Base-by-base conservation (phyloP, 192 early-diverging fungal genomes). In the Rhizophagus sp. region DNA sequence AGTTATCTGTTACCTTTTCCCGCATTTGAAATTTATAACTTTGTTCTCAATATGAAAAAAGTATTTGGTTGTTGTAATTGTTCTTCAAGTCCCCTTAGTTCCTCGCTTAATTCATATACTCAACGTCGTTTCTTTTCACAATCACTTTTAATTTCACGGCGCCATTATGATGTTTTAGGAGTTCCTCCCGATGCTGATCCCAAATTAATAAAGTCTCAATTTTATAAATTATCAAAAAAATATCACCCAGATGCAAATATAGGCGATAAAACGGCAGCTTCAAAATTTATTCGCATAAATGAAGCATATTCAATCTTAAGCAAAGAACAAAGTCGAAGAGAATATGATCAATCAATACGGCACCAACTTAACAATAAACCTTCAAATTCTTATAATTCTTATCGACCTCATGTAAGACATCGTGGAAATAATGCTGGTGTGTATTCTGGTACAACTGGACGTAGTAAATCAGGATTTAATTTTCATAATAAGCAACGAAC, bases 191-290 rank as follows among this genome's bases (percentile, higher is more conserved):
- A 84, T 49, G 86, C 87, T 11, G 87, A 86, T 66, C 89, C 89
- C 61, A 85, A 88, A 65, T 83, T 86, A 24, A 88, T 95, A 79
- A 94, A 94, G 65, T 61, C 88, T 1, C 86, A 91, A 41, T 95
- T 91, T 80, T 95, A 94, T 79, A 88, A 88, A 69, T 84, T 95
- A 24, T 93, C 91, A 19, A 96, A 94, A 88, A 81, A 89, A 73
- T 94, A 93, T 87, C 95, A 96, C 79, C 95, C 96, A 1, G 96
- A 96, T 77, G 85, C 88, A 33, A 96, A 96, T 82, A 88, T 88
- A 13, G 88, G 83, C 2, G 87, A 93, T 47, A 86, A 93, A 67
- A 88, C 85, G 33, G 94, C 95, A 1, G 90, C 93, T 61, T 50
- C 83, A 11, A 82, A 86, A 73, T 98, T 98, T 79, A 79, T 97